A percentile compares a stretch with the other conserved stretches of the same genome.
Evolutionary conservation across 1,284 basidiomycete species (phyloP).

Genomic region (Ustilago cynodontis): DNA sequence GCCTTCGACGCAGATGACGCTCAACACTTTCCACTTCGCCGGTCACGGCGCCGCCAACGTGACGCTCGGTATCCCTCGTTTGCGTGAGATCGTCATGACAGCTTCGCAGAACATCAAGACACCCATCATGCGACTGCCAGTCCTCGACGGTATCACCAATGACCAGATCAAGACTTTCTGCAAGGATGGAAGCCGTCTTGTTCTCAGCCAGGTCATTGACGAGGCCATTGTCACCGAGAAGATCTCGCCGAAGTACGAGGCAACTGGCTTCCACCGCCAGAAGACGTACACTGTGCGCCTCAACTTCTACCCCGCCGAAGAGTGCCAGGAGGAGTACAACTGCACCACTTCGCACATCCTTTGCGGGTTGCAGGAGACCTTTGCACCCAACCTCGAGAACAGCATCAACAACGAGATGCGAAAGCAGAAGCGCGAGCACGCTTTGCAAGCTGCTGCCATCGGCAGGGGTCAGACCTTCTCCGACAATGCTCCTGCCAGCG

Average conservation of each 20-base stretch:
- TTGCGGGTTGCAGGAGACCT: slow-evolving; percentile 79
- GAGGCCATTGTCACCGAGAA: slow-evolving; percentile 85
- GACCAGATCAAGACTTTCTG: slow-evolving; percentile 80
- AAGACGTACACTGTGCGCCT: slow-evolving; percentile 87
- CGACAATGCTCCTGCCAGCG: slow-evolving; percentile 69
- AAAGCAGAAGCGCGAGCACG: slow-evolving; percentile 83
- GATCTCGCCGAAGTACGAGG: slow-evolving; percentile 77
- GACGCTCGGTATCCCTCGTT: slow-evolving; percentile 96
- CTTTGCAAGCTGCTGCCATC: slow-evolving; percentile 82
- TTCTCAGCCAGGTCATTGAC: slow-evolving; percentile 90
- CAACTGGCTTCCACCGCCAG: slow-evolving; percentile 74
- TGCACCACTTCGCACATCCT: slow-evolving; percentile 82
- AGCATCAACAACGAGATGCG: slow-evolving; percentile 90
- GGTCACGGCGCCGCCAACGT: slow-evolving; percentile 99
- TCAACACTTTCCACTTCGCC: slow-evolving; percentile 98
- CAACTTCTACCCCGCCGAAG: slow-evolving; percentile 85
- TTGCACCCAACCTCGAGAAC: slow-evolving; percentile 86
- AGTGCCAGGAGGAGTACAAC: slow-evolving; percentile 89
- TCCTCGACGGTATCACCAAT: slow-evolving; percentile 59
- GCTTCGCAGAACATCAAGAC: slow-evolving; percentile 96
- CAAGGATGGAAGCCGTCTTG: slow-evolving; percentile 87
- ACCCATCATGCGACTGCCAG: slow-evolving; percentile 93
- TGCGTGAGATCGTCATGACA: slow-evolving; percentile 99
- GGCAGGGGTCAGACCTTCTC: slow-evolving; percentile 78
- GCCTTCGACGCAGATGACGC: slow-evolving; percentile 99